Evolutionary conservation across 1,284 basidiomycete species (phyloP), one percentile per base, ranked within the genome.

Genomic region (Prillingera fragicola): DNA sequence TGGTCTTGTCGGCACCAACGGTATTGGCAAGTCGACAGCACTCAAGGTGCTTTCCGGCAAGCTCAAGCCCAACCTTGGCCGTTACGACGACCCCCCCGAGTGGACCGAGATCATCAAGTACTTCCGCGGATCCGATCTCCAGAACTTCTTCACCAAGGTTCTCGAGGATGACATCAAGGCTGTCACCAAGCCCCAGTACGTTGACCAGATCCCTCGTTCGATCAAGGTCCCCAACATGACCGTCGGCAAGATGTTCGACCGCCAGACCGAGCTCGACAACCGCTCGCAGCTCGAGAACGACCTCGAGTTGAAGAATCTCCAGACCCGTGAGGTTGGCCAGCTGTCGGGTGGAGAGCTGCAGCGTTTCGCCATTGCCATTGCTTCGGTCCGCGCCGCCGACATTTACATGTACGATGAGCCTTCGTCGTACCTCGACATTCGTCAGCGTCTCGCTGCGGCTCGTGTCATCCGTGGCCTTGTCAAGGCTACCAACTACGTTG

Each of bases 91-190:
- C 65, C 91, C 91, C 19, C 91, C 91, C 27, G 92, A 96, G 66
- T 97, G 91, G 91, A 83, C 89, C 70, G 92, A 96, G 65, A 95
- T 97, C 57, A 75, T 97, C 43, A 92, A 92, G 72, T 86, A 97
- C 69, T 96, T 95, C 79, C 83, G 92, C 58, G 92, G 92, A 31
- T 95, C 90, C 4, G 91, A 96, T 71, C 78, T 96, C 24, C 92
- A 96, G 69, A 97, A 96, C 70, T 96, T 96, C 75, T 96, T 96
- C 72, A 96, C 91, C 40, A 95, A 95, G 72, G 87, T 96, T n/a
- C 78, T 97, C 19, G 92, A 96, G 72, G 92, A 97, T 70, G 91
- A 97, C 65, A 77, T 96, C 62, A 95, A 95, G 74, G 91, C 92
- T 1, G 80, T 97, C 52, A 96, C 96, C 72, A 97, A 97, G 73